Evolutionary conservation across 2,329 filamentous ascomycete species (phyloP), one percentile per base, ranked within the genome.

Genomic region (Colletotrichum theobromicola): DNA sequence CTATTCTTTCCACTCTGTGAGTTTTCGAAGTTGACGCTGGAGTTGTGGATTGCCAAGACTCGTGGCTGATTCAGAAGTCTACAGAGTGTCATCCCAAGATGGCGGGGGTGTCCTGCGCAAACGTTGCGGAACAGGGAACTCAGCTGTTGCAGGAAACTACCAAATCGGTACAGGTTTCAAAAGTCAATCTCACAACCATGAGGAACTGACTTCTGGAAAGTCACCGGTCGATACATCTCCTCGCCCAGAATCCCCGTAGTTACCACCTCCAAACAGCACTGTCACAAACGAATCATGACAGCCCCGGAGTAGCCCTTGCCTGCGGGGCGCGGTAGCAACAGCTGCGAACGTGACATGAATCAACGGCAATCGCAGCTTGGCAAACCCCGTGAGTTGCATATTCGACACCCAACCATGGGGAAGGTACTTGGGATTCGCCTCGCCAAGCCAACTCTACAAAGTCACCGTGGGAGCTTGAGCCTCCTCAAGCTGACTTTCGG

Each of bases 1-100:
- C 0, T 18, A 0, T 0, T 0, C 10, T 24, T 3, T 24, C n/a
- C n/a, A 1, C 21, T 18, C 15, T 18, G 21, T 24, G 16, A 28
- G 60, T 63, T 3, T 15, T 15, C 7, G 18, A 4, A 9, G 53
- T 0, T 6, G 4, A 57, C 15, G 0, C 0, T 28, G 21, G 18
- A 16, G 24, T 64, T 9, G 37, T 28, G 26, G 37, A 64, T 53
- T 18, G 62, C 62, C 62, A 64, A 64, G 62, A 34, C 16, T 15
- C 24, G 26, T 26, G 18, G 24, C 24, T 21, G 62, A 64, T 50
- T 63, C 35, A 32, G 15, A 42, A 1, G 16, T 13, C 7, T 46
- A 16, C 18, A 1, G 26, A 34, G 7, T 50, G 62, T 16, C 62
- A 53, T 64, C 35, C 37, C 37, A 64, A 37, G 18, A 30, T 32